A percentile compares a stretch with the other conserved stretches of the same genome.
Conservation (phyloP, 169 alveolate species). For the Eimeria praecox region DNA sequence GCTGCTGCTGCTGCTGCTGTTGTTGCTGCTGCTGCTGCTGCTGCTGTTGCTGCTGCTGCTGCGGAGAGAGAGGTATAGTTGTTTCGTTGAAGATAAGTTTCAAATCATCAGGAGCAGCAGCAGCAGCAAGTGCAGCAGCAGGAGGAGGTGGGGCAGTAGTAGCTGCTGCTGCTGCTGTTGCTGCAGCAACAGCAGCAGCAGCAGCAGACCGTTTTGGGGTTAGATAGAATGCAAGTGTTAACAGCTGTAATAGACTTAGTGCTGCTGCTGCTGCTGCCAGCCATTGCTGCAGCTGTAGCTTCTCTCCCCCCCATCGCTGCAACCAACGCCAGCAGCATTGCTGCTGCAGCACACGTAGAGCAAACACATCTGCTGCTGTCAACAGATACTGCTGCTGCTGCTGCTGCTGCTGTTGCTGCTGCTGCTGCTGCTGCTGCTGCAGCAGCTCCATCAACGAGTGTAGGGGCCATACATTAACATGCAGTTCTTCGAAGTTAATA, state of each 20-base stretch:
- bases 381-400: conserved; percentile 29
- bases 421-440: conserved; percentile 60
- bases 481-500: not conserved
- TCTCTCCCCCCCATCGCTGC: conserved; percentile 46
- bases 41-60: not conserved
- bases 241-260: conserved; percentile 75
- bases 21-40: conserved; percentile 53
- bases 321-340: conserved; percentile 73
- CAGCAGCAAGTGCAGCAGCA: conserved; percentile 64
- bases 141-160: conserved; percentile 14
- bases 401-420: conserved; percentile 60
- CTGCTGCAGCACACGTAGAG: conserved; percentile 54
- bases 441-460: conserved; percentile 55
- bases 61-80: not conserved
- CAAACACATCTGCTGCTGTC: conserved; percentile 74
- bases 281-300: conserved; percentile 74
- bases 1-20: conserved; percentile 75
- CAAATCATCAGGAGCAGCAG: conserved; percentile 13
- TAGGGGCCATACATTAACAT: conserved; percentile 75
- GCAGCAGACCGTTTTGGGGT: not conserved
- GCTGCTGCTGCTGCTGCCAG: conserved; percentile 49
- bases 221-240: conserved; percentile 64
- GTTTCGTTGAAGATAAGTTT: not conserved
- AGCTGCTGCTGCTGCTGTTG: not conserved
- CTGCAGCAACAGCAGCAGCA: conserved; percentile 26